A percentile compares a stretch with the other conserved stretches of the same genome.
Conservation (phyloP, 768 basidiomycete species). For the Suillus tomentosus region DNA sequence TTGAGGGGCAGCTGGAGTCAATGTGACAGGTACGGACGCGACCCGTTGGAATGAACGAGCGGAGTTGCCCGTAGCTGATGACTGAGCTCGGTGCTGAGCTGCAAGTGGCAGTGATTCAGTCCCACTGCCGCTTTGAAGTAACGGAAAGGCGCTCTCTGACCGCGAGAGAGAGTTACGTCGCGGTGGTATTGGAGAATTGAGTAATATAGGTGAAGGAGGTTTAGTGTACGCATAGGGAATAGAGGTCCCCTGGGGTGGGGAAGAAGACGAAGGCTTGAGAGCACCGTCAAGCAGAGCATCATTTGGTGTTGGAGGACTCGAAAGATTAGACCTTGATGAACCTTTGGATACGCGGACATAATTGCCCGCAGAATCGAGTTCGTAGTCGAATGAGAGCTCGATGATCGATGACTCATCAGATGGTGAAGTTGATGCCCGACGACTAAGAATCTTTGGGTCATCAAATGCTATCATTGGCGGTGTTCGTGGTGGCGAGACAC, state of each 20-base stretch:
- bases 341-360: conserved; percentile 49
- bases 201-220: conserved; percentile 36
- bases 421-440: conserved; percentile 36
- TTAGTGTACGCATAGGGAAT: conserved; percentile 25
- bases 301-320: conserved; percentile 44
- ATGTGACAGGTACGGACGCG: conserved; percentile 57
- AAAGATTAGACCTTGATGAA: conserved; percentile 37
- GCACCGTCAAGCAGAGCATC: conserved; percentile 32
- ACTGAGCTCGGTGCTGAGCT: conserved; percentile 33
- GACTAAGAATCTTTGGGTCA: conserved; percentile 31
- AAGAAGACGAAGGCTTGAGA: conserved; percentile 25
- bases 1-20: conserved; percentile 31
- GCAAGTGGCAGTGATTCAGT: conserved; percentile 26
- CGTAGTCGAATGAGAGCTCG: conserved; percentile 52
- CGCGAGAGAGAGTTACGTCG: conserved; percentile 59
- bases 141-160: conserved; percentile 64
- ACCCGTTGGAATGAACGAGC: conserved; percentile 66
- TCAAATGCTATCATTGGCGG: conserved; percentile 31
- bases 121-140: conserved; percentile 31
- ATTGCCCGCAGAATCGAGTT: conserved; percentile 46
- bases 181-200: conserved; percentile 41
- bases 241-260: conserved; percentile 26
- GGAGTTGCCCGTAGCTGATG: conserved; percentile 20
- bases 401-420: conserved; percentile 49
- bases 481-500: conserved; percentile 33